These are phyloP conservation scores for Trypanosoma brucei DNA, from an alignment of 208 protist genomes.

Conservation along the genomic window DNA sequence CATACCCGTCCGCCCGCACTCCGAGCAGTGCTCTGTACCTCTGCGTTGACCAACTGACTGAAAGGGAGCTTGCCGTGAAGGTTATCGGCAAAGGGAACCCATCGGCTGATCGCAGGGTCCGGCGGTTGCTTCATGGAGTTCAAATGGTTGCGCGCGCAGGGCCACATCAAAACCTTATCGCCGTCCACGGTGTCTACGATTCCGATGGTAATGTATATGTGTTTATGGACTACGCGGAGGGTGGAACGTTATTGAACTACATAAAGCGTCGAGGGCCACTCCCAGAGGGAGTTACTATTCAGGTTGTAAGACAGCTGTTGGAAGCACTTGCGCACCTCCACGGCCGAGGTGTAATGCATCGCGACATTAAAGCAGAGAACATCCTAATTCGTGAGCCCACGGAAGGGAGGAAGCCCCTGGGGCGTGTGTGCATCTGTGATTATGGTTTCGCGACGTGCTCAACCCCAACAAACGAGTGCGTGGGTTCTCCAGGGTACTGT, in stretches of 20 bases:
- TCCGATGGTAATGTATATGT: constrained; percentile 60
- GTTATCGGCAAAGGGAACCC: constrained; percentile 42
- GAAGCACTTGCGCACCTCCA: constrained; percentile 92
- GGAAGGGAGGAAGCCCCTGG: constrained; percentile 29
- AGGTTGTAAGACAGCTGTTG: constrained; percentile 95
- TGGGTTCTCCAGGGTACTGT: constrained; percentile 82
- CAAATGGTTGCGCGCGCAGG: constrained; percentile 39
- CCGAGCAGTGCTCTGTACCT: constrained; percentile 39
- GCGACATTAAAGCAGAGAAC: constrained; percentile 99
- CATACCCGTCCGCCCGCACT: constrained; percentile 29
- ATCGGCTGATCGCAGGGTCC: constrained; percentile 28
- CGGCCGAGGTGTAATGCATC: constrained; percentile 97
- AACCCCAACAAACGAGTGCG: constrained; percentile 44
- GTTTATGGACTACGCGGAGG: constrained; percentile 97
- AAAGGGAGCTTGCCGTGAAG: constrained; percentile 52
- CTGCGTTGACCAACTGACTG: constrained; percentile 43
- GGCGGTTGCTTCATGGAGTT: constrained; percentile 46
- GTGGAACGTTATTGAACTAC: constrained; percentile 96
- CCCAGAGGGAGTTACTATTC: constrained; percentile 85
- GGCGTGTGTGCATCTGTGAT: constrained; percentile 93
- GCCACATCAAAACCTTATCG: constrained; percentile 43
- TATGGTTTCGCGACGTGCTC: constrained; percentile 93
- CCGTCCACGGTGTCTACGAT: constrained; percentile 92
- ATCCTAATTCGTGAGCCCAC: constrained; percentile 95
- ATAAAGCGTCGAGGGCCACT: constrained; percentile 87